Evolutionary conservation across 1,284 basidiomycete species (phyloP).

Genomic region (Heterobasidion parviporum): DNA sequence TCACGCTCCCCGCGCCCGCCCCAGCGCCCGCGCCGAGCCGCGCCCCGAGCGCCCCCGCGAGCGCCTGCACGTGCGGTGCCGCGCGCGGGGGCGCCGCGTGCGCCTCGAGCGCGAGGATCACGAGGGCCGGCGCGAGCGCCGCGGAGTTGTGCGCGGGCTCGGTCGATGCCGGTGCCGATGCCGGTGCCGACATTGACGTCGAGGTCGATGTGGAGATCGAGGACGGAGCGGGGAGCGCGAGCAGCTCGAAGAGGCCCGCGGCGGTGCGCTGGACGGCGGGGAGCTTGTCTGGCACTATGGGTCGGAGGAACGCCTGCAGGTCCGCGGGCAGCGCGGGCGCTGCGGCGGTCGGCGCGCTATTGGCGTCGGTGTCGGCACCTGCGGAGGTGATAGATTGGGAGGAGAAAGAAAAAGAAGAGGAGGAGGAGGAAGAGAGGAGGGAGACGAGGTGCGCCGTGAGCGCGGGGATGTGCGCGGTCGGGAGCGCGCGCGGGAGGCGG

Average conservation of each 20-base stretch:
- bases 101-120: conserved; percentile 67
- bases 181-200: not conserved
- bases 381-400: not conserved
- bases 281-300: conserved; percentile 14
- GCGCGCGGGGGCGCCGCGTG: conserved; percentile 30
- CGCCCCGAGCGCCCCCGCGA: conserved; percentile 46
- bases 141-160: conserved; percentile 20
- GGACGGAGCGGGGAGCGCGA: conserved; percentile 18
- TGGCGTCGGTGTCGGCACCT: not conserved
- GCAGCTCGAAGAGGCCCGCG: conserved; percentile 41
- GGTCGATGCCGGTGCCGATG: not conserved
- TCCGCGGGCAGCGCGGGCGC: not conserved
- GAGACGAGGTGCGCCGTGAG: conserved; percentile 41
- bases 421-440: conserved; percentile 16
- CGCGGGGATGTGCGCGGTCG: conserved; percentile 31
- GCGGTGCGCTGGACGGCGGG: conserved; percentile 45
- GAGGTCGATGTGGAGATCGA: not conserved
- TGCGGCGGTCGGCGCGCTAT: conserved; percentile 10
- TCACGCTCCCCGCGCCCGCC: conserved; percentile 28
- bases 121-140: conserved; percentile 52
- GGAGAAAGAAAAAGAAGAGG: conserved; percentile 9
- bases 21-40: conserved; percentile 40
- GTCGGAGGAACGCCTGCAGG: conserved; percentile 4
- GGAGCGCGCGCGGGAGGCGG: conserved; percentile 34
- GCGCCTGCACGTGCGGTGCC: conserved; percentile 40